phyloP scores from a whole-genome alignment of 495 filamentous ascomycete species.

The Parathielavia appendiculata region DNA sequence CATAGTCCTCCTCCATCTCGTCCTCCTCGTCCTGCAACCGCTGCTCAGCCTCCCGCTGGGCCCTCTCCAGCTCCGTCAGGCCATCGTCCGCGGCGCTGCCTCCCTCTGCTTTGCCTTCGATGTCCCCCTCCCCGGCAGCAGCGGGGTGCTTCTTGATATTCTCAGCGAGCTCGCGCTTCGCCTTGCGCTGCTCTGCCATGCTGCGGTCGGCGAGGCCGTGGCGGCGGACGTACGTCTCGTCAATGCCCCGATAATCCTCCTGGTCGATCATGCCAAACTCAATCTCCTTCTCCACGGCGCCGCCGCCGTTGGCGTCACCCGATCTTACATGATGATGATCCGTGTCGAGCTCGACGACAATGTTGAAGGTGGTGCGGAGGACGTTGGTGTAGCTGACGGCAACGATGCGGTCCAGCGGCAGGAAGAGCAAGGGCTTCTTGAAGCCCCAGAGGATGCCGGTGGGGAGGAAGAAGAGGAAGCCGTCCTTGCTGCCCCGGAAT shows the following conservation, averaged over 20 bases:
- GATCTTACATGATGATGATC: background rate
- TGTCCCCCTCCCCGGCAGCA: slow-evolving; percentile 49
- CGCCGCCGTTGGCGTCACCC: slow-evolving; percentile 26
- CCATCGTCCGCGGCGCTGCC: slow-evolving; percentile 54
- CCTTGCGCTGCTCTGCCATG: slow-evolving; percentile 80
- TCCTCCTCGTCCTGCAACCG: slow-evolving; percentile 64
- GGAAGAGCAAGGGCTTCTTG: slow-evolving; percentile 88
- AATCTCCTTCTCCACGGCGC: slow-evolving; percentile 54
- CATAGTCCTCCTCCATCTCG: slow-evolving; percentile 86
- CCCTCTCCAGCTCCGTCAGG: slow-evolving; percentile 54
- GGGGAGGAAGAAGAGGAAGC: slow-evolving; percentile 83
- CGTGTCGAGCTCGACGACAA: slow-evolving; percentile 61
- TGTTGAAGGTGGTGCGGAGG: slow-evolving; percentile 88
- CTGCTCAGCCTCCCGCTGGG: slow-evolving; percentile 45
- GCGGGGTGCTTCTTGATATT: slow-evolving; percentile 36
- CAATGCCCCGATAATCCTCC: slow-evolving; percentile 76
- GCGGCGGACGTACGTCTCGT: slow-evolving; percentile 66
- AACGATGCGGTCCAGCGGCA: slow-evolving; percentile 71
- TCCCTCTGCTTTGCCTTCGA: slow-evolving; percentile 54
- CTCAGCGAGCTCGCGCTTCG: slow-evolving; percentile 56
- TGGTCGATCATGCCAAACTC: slow-evolving; percentile 87
- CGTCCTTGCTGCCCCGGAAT: slow-evolving; percentile 90
- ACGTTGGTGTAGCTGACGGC: slow-evolving; percentile 86
- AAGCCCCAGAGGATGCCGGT: slow-evolving; percentile 88
- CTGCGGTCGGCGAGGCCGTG: slow-evolving; percentile 85